Evolutionary conservation across 2,329 filamentous ascomycete genomes (phyloP).

Genomic region (Lachnellula suecica): DNA sequence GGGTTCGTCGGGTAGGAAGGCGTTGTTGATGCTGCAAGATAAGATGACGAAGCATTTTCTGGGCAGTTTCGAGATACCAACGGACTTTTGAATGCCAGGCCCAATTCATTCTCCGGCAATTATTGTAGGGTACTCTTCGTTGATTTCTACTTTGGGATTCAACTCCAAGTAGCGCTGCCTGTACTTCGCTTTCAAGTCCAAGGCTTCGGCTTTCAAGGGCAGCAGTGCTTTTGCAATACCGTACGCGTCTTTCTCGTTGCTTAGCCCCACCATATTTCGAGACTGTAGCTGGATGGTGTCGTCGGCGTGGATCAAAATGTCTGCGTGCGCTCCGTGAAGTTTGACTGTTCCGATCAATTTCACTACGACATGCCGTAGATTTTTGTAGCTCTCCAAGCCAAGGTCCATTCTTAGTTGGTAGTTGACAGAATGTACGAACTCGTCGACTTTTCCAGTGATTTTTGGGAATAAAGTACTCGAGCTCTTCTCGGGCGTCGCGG

Average conservation of each 20-base stretch:
- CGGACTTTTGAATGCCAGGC: conserved; percentile 19
- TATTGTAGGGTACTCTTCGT: conserved; percentile 16
- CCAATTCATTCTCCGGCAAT: conserved; percentile 28
- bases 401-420: background rate
- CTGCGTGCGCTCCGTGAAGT: conserved; percentile 24
- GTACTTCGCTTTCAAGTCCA: conserved; percentile 8
- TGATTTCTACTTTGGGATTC: conserved; percentile 7
- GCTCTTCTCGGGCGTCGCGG: background rate
- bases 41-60: conserved; percentile 25
- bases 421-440: conserved; percentile 3
- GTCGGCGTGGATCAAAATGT: conserved; percentile 18
- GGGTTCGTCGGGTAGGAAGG: conserved; percentile 18
- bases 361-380: conserved; percentile 1
- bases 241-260: conserved; percentile 6
- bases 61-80: conserved; percentile 12
- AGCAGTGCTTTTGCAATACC: conserved; percentile 10
- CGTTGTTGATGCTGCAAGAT: conserved; percentile 17
- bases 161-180: conserved; percentile 8
- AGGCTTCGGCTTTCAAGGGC: conserved; percentile 3
- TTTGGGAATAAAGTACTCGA: conserved; percentile 20
- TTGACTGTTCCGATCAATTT: conserved; percentile 24
- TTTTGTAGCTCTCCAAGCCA: background rate
- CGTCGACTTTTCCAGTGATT: conserved; percentile 16
- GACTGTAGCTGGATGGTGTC: conserved; percentile 19
- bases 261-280: conserved; percentile 15